A percentile compares a stretch with the other conserved stretches of the same genome.
Conservation (phyloP, 2,329 filamentous ascomycete species). For the Herpomyces periplanetae region DNA sequence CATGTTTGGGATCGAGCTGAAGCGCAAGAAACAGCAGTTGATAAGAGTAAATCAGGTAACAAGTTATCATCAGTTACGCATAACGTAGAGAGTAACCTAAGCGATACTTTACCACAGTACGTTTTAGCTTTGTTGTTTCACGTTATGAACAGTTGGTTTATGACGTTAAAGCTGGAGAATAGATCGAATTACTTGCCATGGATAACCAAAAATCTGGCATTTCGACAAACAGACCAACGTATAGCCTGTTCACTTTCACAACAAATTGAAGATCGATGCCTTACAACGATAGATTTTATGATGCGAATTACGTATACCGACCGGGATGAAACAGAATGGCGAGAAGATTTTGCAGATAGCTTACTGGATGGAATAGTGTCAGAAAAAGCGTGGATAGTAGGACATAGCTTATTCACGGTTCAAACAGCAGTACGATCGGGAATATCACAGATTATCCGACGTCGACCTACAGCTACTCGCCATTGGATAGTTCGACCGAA, state of each 20-base stretch:
- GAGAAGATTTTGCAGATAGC: conserved; percentile 21
- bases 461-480: conserved; percentile 26
- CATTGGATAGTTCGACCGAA: conserved; percentile 8
- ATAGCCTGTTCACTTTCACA: conserved; percentile 34
- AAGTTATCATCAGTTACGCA: conserved; percentile 7
- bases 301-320: conserved; percentile 55
- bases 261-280: conserved; percentile 52
- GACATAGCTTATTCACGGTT: conserved; percentile 30
- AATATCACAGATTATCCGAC: conserved; percentile 27
- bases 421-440: conserved; percentile 25
- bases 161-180: conserved; percentile 49
- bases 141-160: conserved; percentile 85
- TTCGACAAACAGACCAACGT: conserved; percentile 32
- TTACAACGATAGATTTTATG: conserved; percentile 82
- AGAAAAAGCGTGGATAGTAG: conserved; percentile 28
- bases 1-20: conserved; percentile 26
- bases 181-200: conserved; percentile 47
- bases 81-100: conserved; percentile 9
- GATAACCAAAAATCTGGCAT: conserved; percentile 50
- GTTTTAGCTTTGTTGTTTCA: conserved; percentile 78
- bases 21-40: background rate
- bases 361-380: conserved; percentile 23
- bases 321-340: conserved; percentile 29
- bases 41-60: conserved; percentile 2
- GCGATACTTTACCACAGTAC: conserved; percentile 58